These are phyloP conservation scores for Cercospora berteroae DNA, from an alignment of 2,329 filamentous ascomycete genomes.

Conservation along the genomic window DNA sequence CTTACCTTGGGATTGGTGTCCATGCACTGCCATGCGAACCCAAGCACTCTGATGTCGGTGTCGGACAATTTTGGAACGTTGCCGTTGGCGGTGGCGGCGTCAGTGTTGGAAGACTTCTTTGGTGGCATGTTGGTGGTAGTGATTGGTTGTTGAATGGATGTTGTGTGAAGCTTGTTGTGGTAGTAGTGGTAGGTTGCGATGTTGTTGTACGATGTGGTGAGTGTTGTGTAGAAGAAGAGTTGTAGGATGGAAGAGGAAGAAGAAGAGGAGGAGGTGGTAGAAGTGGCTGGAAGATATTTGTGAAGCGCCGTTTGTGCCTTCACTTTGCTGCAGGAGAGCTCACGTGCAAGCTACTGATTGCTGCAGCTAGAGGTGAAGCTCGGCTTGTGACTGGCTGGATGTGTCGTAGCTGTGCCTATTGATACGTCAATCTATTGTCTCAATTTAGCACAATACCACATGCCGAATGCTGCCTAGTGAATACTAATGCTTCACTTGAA, in stretches of 20 bases:
- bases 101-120: not conserved
- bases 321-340: not conserved
- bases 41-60: slow-evolving; percentile 12
- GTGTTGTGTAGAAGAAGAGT: not conserved
- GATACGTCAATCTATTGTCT: not conserved
- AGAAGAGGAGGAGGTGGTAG: not conserved
- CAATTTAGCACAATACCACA: not conserved
- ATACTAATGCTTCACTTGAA: not conserved
- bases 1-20: slow-evolving; percentile 13
- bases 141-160: not conserved
- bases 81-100: not conserved
- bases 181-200: not conserved
- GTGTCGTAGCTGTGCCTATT: not conserved
- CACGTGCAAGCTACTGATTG: not conserved
- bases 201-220: not conserved
- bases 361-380: not conserved
- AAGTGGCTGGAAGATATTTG: slow-evolving; percentile 2
- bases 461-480: not conserved
- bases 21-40: slow-evolving; percentile 17
- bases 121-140: slow-evolving; percentile 2
- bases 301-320: not conserved
- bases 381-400: not conserved
- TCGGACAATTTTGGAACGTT: slow-evolving; percentile 9
- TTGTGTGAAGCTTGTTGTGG: not conserved
- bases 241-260: not conserved